phyloP scores from a whole-genome alignment of 768 basidiomycete genomes.

The Trametes meyenii region DNA sequence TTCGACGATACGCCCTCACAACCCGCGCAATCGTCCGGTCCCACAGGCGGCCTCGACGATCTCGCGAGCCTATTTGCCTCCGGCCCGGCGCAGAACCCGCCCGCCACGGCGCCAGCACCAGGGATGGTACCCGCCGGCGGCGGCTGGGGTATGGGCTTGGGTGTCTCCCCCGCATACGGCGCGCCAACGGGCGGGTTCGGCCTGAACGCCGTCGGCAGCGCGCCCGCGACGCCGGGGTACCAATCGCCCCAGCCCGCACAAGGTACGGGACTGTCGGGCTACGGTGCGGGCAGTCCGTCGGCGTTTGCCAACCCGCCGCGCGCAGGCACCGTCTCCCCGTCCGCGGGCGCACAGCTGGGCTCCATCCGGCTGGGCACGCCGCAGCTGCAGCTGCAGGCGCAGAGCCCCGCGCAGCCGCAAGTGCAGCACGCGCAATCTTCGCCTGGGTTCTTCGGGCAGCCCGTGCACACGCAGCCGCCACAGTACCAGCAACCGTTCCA shows the following conservation, averaged over 20 bases:
- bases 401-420: neutral
- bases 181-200: conserved; percentile 14
- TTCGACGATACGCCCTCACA: conserved; percentile 57
- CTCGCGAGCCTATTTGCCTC: conserved; percentile 63
- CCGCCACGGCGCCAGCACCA: conserved; percentile 6
- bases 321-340: conserved; percentile 9
- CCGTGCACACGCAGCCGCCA: conserved; percentile 16
- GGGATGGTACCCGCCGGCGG: neutral
- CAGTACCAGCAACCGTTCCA: conserved; percentile 22
- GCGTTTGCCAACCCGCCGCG: neutral
- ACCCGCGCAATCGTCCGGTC: conserved; percentile 23
- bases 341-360: conserved; percentile 22
- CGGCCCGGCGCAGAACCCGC: neutral
- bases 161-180: neutral
- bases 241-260: conserved; percentile 11
- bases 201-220: conserved; percentile 9
- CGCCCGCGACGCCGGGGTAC: conserved; percentile 10
- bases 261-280: conserved; percentile 2
- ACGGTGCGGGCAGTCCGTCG: neutral
- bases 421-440: neutral
- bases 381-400: conserved; percentile 24
- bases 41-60: conserved; percentile 49
- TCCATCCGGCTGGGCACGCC: conserved; percentile 41
- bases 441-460: conserved; percentile 3
- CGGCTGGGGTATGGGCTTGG: conserved; percentile 14